A percentile compares a stretch with the other conserved stretches of the same genome.
phyloP scores from a whole-genome alignment of 805 yeast genomes.

The Spathaspora arborariae region DNA sequence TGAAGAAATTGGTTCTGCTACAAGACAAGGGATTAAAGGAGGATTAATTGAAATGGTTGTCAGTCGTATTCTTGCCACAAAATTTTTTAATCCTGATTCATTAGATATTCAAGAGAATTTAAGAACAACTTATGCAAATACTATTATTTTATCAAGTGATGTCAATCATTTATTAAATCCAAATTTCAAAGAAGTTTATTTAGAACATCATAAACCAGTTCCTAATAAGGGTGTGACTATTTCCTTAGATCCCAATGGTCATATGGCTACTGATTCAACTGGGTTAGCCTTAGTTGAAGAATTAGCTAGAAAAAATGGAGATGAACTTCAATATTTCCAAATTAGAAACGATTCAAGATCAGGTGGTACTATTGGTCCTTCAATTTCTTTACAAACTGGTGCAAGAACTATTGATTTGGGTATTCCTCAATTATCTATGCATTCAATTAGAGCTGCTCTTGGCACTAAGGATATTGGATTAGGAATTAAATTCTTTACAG shows the following conservation, averaged over 20 bases:
- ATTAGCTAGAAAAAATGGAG: slow-evolving; percentile 61
- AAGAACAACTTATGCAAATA: slow-evolving; percentile 59
- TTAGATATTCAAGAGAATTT: slow-evolving; percentile 23
- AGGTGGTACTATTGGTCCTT: slow-evolving; percentile 88
- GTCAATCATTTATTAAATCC: slow-evolving; percentile 83
- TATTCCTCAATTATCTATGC: slow-evolving; percentile 83
- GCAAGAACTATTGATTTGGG: slow-evolving; percentile 79
- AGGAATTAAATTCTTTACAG: slow-evolving; percentile 67
- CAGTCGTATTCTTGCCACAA: slow-evolving; percentile 45
- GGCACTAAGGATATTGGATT: slow-evolving; percentile 77
- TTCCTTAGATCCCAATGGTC: slow-evolving; percentile 73
- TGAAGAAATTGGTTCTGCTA: slow-evolving; percentile 80
- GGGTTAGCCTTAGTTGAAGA: slow-evolving; percentile 70
- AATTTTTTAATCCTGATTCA: slow-evolving; percentile 15
- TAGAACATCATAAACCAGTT: slow-evolving; percentile 74
- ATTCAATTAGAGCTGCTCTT: slow-evolving; percentile 75
- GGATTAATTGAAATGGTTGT: slow-evolving; percentile 66
- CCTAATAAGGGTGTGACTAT: slow-evolving; percentile 75
- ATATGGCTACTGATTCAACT: slow-evolving; percentile 77
- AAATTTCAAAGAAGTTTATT: slow-evolving; percentile 62
- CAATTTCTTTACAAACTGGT: slow-evolving; percentile 59
- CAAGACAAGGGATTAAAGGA: slow-evolving; percentile 81
- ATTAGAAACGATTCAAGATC: slow-evolving; percentile 80
- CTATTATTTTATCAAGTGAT: slow-evolving; percentile 79
- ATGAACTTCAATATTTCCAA: slow-evolving; percentile 75